Conservation (phyloP, 257 asterid genomes). For the Solanum gracilifrons region DNA sequence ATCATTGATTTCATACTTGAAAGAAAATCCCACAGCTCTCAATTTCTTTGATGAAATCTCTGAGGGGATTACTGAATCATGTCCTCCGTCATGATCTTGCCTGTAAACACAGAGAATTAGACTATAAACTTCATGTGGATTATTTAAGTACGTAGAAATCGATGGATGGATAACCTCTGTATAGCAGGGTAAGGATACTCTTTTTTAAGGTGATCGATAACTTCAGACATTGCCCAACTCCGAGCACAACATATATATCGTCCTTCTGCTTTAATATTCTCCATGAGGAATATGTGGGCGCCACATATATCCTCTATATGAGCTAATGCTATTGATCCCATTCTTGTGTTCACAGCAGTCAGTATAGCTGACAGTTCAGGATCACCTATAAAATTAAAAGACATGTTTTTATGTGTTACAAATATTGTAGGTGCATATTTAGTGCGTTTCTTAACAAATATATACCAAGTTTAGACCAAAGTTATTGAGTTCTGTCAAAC, state of each 20-base stretch:
- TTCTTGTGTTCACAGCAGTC: conserved; percentile 52
- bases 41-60: conserved; percentile 63
- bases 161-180: conserved; percentile 29
- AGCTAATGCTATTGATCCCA: conserved; percentile 78
- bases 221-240: conserved; percentile 38
- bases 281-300: conserved; percentile 77
- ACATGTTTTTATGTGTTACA: not conserved
- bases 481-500: not conserved
- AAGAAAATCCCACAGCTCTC: conserved; percentile 54
- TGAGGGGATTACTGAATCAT: conserved; percentile 24
- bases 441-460: not conserved
- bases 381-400: conserved; percentile 32
- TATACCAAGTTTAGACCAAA: not conserved
- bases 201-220: conserved; percentile 24
- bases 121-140: not conserved
- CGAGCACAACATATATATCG: conserved; percentile 49
- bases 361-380: conserved; percentile 36
- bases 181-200: conserved; percentile 26
- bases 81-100: conserved; percentile 5
- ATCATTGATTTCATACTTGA: conserved; percentile 37
- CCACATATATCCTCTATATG: conserved; percentile 67
- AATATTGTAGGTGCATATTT: not conserved
- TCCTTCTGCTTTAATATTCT: conserved; percentile 47
- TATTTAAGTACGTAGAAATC: not conserved
- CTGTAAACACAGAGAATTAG: conserved; percentile 8